A percentile compares a stretch with the other conserved stretches of the same genome.
Conservation (phyloP, 306 rosid genomes). For the Casuarina equisetifolia region DNA sequence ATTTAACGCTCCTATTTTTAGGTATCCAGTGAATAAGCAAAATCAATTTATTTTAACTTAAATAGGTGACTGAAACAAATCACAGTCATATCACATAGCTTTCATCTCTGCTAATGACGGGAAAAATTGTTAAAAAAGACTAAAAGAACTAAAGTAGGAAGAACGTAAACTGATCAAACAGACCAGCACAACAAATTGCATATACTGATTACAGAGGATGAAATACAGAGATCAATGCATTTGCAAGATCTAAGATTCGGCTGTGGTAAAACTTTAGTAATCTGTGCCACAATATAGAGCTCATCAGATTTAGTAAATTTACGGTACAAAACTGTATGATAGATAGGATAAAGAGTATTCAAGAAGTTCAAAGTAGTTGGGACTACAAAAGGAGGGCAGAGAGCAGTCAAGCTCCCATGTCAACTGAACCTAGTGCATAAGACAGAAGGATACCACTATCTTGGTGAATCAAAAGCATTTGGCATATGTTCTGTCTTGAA, state of each 20-base stretch:
- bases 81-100: too few species aligned
- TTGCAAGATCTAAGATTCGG: neutral
- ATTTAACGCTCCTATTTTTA: neutral
- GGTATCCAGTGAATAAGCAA: neutral
- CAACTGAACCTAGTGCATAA: neutral
- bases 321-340: neutral
- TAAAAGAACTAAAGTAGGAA: too few species aligned
- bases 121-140: too few species aligned
- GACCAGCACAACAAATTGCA: neutral
- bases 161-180: too few species aligned
- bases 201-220: neutral
- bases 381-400: neutral
- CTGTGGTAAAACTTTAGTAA: neutral
- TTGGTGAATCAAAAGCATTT: neutral
- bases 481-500: neutral
- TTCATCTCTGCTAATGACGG: too few species aligned
- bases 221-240: neutral
- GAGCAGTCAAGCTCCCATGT: neutral
- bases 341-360: too few species aligned
- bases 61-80: too few species aligned
- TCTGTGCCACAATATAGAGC: neutral
- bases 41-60: neutral
- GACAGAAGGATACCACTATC: neutral
- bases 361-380: too few species aligned
- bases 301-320: neutral